These are phyloP conservation scores for Pseudocercospora cruenta DNA, from an alignment of 2,329 filamentous ascomycete species.

Conservation along the genomic window DNA sequence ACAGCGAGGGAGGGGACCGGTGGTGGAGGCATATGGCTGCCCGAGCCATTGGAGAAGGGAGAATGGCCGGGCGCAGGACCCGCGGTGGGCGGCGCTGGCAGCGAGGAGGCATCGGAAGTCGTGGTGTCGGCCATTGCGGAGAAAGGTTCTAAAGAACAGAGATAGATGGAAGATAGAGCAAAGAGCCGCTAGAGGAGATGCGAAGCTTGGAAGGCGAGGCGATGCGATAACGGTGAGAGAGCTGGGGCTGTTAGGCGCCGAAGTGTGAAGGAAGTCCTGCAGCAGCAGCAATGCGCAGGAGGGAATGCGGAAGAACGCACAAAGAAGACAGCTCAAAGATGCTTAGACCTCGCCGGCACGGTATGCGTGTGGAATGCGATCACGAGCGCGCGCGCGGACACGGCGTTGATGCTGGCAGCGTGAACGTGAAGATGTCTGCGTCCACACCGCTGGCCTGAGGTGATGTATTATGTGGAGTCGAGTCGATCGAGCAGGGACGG, in stretches of 20 bases:
- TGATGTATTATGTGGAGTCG: not conserved
- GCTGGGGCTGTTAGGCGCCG: constrained; percentile 28
- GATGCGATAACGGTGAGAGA: constrained; percentile 15
- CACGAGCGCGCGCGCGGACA: not conserved
- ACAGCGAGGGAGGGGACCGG: constrained; percentile 71
- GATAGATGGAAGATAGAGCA: constrained; percentile 18
- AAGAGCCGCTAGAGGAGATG: constrained; percentile 28
- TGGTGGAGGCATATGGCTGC: constrained; percentile 84
- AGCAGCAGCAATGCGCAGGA: not conserved
- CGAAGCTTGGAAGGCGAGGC: constrained; percentile 11
- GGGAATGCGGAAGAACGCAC: constrained; percentile 20
- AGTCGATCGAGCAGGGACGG: not conserved
- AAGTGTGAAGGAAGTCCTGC: not conserved
- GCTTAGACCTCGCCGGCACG: constrained; percentile 6
- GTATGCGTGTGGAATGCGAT: not conserved
- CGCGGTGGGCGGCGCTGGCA: constrained; percentile 70
- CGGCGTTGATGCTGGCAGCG: not conserved
- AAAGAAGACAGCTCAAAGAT: constrained; percentile 18
- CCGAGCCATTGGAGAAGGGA: constrained; percentile 71
- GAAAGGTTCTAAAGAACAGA: constrained; percentile 37
- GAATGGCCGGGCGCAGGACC: constrained; percentile 69
- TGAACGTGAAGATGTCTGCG: not conserved
- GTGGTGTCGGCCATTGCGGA: constrained; percentile 75
- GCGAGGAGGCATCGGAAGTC: constrained; percentile 64
- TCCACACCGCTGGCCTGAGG: not conserved